Percentiles rank a stretch among this genome's conserved stretches.
These are phyloP conservation scores for Debaryomycetaceae sp. DNA, from an alignment of 1,139 yeast species.

Conservation along the genomic window DNA sequence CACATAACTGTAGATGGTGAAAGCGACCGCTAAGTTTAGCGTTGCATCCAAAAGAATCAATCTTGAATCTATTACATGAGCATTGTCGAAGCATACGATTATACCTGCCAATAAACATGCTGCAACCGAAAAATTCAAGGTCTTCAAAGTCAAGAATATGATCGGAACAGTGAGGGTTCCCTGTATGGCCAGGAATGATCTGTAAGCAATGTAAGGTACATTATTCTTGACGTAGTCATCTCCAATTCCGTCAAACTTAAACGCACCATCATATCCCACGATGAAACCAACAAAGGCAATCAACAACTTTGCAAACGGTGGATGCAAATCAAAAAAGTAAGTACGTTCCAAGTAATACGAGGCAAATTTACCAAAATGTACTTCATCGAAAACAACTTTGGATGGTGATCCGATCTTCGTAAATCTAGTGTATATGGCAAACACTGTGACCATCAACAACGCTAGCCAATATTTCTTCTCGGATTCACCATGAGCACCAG, in stretches of 20 bases:
- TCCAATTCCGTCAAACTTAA: slow-evolving; percentile 90
- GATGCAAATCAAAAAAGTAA: slow-evolving; percentile 93
- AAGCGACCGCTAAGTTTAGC: slow-evolving; percentile 74
- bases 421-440: slow-evolving; percentile 74
- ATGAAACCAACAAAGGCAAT: slow-evolving; percentile 90
- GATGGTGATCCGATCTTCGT: slow-evolving; percentile 66
- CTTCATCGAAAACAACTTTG: slow-evolving; percentile 96
- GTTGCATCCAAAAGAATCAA: slow-evolving; percentile 90
- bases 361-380: slow-evolving; percentile 95
- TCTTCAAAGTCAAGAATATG: slow-evolving; percentile 77
- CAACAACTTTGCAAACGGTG: slow-evolving; percentile 92
- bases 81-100: slow-evolving; percentile 81
- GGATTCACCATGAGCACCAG: slow-evolving; percentile 18
- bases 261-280: slow-evolving; percentile 83
- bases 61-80: slow-evolving; percentile 88
- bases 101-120: slow-evolving; percentile 82
- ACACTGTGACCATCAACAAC: slow-evolving; percentile 48
- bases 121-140: slow-evolving; percentile 72
- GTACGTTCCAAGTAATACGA: slow-evolving; percentile 80
- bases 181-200: slow-evolving; percentile 75
- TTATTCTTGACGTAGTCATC: slow-evolving; percentile 70
- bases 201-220: slow-evolving; percentile 87
- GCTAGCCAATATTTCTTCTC: slow-evolving; percentile 39
- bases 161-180: slow-evolving; percentile 84
- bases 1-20: slow-evolving; percentile 73